Base-by-base conservation (phyloP, 2,329 filamentous ascomycete species). In the Aurifilum marmelostoma region DNA sequence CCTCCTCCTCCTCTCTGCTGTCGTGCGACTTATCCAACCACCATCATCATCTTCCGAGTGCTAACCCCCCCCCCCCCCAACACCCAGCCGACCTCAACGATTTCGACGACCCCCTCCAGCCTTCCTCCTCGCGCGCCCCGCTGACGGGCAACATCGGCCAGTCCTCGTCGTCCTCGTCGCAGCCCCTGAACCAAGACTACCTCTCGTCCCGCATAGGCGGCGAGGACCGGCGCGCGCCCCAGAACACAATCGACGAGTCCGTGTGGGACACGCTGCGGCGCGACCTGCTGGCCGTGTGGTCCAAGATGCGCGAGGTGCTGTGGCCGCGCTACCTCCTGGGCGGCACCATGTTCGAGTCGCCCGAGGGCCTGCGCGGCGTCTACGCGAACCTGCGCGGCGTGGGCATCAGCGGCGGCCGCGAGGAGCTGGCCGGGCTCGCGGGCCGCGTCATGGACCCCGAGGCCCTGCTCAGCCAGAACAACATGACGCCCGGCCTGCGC, bases 191-290 rank as follows among this genome's bases (percentile, higher is more conserved):
- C 75, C 89, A 95, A 78, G 89, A 86, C 76, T 97, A 95, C 80
- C 87, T 97, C 74, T 97, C 94, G 34, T 96, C 93, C 29, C 89
- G 90, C 69, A 97, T 99, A 77, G 91, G 91, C 2, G 96, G 96
- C 73, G 95, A 98, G 80, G 96, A 99, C 83, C 92, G 96, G 67
- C 88, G 91, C 72, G 94, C 96, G 21, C 88, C 94, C 9, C 89
- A 91, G 73, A 97, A 97, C 82, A 99, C 96, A 60, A 97, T 99
- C 79, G 96, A 99, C 80, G 96, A 99, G 82, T 91, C 90, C 1
- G 96, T 99, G 54, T 99, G 96, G 96, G 93, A 95, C 58, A 99
- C 96, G n/a, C 84, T 99, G 71, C 93, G 92, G 65, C 91, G 96
- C 74, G 96, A 99, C 79, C 83, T 99, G 73, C 82, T 95, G 9